A percentile compares a stretch with the other conserved stretches of the same genome.
Conservation (phyloP, 2,329 filamentous ascomycete species). For the Aspergillus puulaauensis region DNA sequence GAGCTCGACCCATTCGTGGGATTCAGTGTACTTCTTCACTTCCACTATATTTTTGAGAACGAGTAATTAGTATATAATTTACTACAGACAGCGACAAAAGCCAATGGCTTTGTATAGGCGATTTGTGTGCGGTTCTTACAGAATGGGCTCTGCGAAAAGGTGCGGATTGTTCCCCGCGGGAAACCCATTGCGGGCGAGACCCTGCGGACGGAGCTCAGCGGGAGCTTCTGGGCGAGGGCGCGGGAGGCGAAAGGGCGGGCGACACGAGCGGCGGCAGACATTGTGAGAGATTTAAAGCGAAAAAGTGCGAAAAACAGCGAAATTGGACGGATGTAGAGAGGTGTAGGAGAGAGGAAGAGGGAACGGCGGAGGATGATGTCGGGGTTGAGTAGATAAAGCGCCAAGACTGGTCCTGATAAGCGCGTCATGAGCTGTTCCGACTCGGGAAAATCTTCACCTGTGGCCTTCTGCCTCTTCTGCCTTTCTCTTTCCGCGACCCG, state of each 20-base stretch:
- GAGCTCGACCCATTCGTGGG: constrained; percentile 97
- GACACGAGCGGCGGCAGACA: constrained; percentile 38
- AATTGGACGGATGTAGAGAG: constrained; percentile 14
- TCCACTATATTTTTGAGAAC: constrained; percentile 33
- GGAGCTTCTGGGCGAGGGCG: constrained; percentile 37
- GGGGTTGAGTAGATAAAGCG: constrained; percentile 16
- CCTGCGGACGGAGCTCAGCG: constrained; percentile 30
- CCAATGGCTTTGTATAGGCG: constrained; percentile 6
- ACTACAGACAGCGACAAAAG: not conserved
- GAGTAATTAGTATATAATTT: constrained; percentile 23
- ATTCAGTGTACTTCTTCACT: constrained; percentile 84
- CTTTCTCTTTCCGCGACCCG: constrained; percentile 14
- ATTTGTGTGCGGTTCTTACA: constrained; percentile 27
- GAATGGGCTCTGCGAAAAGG: constrained; percentile 43
- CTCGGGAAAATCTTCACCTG: constrained; percentile 21
- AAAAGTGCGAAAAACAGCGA: constrained; percentile 12
- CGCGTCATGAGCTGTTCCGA: constrained; percentile 4
- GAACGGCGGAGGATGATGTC: constrained; percentile 11
- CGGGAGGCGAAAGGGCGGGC: constrained; percentile 39
- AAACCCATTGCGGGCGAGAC: constrained; percentile 37
- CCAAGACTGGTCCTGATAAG: constrained; percentile 26
- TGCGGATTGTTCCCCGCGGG: constrained; percentile 42
- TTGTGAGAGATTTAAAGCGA: constrained; percentile 20
- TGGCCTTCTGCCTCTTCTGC: not conserved
- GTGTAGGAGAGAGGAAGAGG: constrained; percentile 4